A percentile compares a stretch with the other conserved stretches of the same genome.
These are phyloP conservation scores for Dendrothele bispora DNA, from an alignment of 768 basidiomycete genomes.

Conservation along the genomic window DNA sequence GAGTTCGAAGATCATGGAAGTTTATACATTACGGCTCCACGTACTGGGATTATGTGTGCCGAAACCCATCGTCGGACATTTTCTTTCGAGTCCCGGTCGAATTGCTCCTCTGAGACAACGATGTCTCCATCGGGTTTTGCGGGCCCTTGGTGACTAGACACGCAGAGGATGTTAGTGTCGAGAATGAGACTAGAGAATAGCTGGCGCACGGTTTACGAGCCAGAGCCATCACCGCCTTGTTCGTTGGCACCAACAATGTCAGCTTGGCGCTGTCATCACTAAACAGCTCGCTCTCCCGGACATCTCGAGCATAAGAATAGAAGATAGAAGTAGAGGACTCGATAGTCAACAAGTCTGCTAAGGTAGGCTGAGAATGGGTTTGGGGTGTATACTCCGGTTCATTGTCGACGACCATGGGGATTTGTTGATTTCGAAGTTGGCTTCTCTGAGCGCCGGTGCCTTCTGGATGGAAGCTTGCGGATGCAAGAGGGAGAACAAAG, in stretches of 20 bases:
- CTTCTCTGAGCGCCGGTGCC: no score
- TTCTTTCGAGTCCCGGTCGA: conserved; percentile 53
- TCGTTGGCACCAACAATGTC: conserved; percentile 81
- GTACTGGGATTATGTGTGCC: conserved; percentile 81
- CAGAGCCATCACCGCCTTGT: conserved; percentile 84
- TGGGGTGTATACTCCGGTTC: conserved; percentile 33
- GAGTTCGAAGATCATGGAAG: neutral
- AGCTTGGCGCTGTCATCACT: conserved; percentile 31
- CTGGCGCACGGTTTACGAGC: conserved; percentile 76
- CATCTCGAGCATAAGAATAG: conserved; percentile 79
- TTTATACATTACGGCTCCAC: conserved; percentile 15
- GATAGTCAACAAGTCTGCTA: conserved; percentile 79
- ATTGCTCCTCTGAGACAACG: conserved; percentile 66
- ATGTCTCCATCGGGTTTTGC: conserved; percentile 39
- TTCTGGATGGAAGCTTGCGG: no score
- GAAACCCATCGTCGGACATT: conserved; percentile 83
- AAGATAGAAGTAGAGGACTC: conserved; percentile 77
- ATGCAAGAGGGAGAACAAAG: no score
- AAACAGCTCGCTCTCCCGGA: conserved; percentile 57
- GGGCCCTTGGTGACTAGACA: conserved; percentile 60
- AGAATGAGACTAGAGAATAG: neutral
- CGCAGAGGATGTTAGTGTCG: neutral
- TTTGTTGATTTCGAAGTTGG: no score
- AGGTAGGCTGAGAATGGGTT: conserved; percentile 48
- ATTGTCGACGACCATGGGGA: no score